phyloP scores from a whole-genome alignment of 768 basidiomycete genomes.

The Russula compacta region DNA sequence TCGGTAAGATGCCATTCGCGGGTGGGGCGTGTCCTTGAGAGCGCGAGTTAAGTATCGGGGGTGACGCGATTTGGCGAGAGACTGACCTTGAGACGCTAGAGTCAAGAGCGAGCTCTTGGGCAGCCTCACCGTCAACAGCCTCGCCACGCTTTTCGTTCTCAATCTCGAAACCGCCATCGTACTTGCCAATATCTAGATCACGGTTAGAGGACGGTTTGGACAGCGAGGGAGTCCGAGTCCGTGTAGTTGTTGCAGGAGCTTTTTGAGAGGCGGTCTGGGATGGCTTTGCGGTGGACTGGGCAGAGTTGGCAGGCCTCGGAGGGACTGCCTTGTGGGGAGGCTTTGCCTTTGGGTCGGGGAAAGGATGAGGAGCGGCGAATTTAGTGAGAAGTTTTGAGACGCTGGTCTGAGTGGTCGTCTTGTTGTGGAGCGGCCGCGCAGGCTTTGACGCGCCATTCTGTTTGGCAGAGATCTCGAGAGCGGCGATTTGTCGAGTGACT shows the following conservation, averaged over 20 bases:
- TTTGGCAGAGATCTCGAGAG: conserved; percentile 53
- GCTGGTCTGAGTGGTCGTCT: conserved; percentile 49
- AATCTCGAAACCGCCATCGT: conserved; percentile 94
- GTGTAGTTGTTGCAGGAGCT: conserved; percentile 11
- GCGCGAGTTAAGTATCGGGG: conserved; percentile 4
- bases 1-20: conserved; percentile 77
- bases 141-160: conserved; percentile 80
- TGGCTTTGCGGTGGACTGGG: conserved; percentile 27
- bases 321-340: conserved; percentile 13
- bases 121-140: conserved; percentile 65
- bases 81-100: conserved; percentile 64
- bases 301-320: conserved; percentile 20
- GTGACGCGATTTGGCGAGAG: background rate
- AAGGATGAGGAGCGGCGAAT: conserved; percentile 58
- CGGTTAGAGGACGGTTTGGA: conserved; percentile 18
- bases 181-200: conserved; percentile 71
- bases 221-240: conserved; percentile 6
- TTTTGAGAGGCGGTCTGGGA: conserved; percentile 6
- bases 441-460: conserved; percentile 31
- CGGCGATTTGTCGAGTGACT: conserved; percentile 59
- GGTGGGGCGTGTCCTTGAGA: conserved; percentile 53
- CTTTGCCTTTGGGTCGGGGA: conserved; percentile 23
- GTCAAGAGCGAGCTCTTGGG: conserved; percentile 73
- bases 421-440: conserved; percentile 32
- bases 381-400: conserved; percentile 68